These are phyloP conservation scores for Clitopilus passeckerianus DNA, from an alignment of 768 basidiomycete genomes.

Conservation along the genomic window DNA sequence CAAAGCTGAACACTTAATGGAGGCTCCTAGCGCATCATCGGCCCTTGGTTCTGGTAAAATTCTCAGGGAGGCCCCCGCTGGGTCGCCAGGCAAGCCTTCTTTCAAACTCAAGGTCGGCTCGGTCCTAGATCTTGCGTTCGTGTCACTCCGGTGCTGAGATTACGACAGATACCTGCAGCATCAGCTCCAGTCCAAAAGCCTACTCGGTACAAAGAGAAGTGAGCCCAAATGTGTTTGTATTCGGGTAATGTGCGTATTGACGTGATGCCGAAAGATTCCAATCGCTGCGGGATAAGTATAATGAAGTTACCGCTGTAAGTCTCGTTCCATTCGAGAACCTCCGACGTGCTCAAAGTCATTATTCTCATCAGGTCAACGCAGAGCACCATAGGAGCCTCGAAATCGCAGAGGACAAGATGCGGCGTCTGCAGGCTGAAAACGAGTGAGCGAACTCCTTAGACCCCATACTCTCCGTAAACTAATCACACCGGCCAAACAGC, in stretches of 20 bases:
- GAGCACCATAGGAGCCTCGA: slow-evolving; percentile 33
- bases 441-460: slow-evolving; percentile 27
- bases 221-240: background rate
- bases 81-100: background rate
- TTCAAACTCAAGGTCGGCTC: slow-evolving; percentile 9
- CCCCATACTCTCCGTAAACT: background rate
- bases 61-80: background rate
- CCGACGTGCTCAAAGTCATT: background rate
- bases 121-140: background rate
- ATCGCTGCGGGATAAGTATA: slow-evolving; percentile 38
- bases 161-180: background rate
- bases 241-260: background rate
- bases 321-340: background rate
- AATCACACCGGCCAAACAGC: slow-evolving; percentile 10
- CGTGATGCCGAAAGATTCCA: slow-evolving; percentile 31
- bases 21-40: slow-evolving; percentile 1
- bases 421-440: slow-evolving; percentile 44
- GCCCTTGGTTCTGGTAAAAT: background rate
- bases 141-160: background rate
- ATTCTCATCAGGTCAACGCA: slow-evolving; percentile 37
- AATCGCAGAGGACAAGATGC: slow-evolving; percentile 31
- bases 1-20: slow-evolving; percentile 1
- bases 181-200: slow-evolving; percentile 1
- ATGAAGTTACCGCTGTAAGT: slow-evolving; percentile 36
- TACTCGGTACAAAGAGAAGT: slow-evolving; percentile 26